phyloP scores from a whole-genome alignment of 169 alveolate species.

The Plasmodium vinckei region DNA sequence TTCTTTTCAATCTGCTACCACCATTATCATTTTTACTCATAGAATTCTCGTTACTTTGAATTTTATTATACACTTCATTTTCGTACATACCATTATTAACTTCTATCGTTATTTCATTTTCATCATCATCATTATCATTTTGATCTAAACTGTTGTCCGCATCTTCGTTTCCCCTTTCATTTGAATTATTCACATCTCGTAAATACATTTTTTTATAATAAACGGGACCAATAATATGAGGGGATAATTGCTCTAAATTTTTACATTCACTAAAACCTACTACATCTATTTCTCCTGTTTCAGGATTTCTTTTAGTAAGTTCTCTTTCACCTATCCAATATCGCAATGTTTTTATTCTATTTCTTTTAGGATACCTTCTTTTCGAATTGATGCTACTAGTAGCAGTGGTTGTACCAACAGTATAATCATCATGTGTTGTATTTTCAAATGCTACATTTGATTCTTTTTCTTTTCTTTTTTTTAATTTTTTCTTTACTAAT shows the following conservation, averaged over 20 bases:
- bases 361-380: constrained; percentile 60
- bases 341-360: constrained; percentile 53
- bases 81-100: neutral
- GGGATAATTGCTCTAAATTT: constrained; percentile 44
- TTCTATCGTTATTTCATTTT: neutral
- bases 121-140: neutral
- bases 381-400: neutral
- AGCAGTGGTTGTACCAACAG: neutral
- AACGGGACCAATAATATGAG: constrained; percentile 66
- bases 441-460: neutral
- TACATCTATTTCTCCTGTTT: constrained; percentile 72
- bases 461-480: constrained; percentile 29
- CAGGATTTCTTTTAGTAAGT: constrained; percentile 45
- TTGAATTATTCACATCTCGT: constrained; percentile 4
- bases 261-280: constrained; percentile 65
- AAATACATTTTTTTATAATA: constrained; percentile 34
- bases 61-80: neutral
- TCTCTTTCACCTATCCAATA: constrained; percentile 76
- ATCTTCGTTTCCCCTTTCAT: neutral
- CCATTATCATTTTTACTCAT: neutral
- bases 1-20: neutral
- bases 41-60: neutral
- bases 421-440: neutral
- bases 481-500: constrained; percentile 35
- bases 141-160: neutral